These are phyloP conservation scores for Penicillium verrucosum DNA, from an alignment of 2,329 filamentous ascomycete genomes.

Conservation along the genomic window DNA sequence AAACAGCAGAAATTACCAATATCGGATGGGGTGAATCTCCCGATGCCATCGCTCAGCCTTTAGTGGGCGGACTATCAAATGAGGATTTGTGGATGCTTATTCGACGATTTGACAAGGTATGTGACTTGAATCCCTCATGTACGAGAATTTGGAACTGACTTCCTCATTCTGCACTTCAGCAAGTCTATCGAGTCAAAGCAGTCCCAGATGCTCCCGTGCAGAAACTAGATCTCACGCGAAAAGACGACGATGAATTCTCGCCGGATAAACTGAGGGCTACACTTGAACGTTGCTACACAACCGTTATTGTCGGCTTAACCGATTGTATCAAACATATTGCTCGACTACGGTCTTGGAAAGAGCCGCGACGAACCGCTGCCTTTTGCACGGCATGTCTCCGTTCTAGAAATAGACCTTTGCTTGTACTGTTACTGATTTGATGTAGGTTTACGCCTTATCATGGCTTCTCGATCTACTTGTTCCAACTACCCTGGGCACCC, in stretches of 20 bases:
- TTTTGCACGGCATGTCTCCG: constrained; percentile 56
- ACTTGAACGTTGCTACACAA: constrained; percentile 78
- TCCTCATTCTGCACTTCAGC: constrained; percentile 37
- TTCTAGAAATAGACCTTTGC: background rate
- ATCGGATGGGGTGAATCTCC: constrained; percentile 20
- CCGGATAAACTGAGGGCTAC: constrained; percentile 78
- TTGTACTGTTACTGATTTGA: background rate
- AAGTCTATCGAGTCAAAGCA: constrained; percentile 70
- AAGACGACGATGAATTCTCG: constrained; percentile 79
- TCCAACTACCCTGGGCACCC: constrained; percentile 56
- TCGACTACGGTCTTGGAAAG: constrained; percentile 74
- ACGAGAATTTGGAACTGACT: background rate
- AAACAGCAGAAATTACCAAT: constrained; percentile 14
- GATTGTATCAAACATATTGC: constrained; percentile 69
- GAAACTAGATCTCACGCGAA: constrained; percentile 73
- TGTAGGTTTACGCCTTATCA: constrained; percentile 55
- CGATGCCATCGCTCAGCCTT: constrained; percentile 28
- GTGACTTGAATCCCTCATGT: background rate
- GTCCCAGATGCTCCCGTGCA: constrained; percentile 59
- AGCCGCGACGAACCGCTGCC: constrained; percentile 62
- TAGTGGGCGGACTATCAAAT: constrained; percentile 67
- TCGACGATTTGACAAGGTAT: constrained; percentile 69
- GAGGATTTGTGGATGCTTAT: constrained; percentile 71
- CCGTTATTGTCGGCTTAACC: constrained; percentile 65
- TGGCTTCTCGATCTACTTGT: constrained; percentile 72